Evolutionary conservation across 257 asterid genomes (phyloP), one percentile per base, ranked within the genome.

Genomic region (Lycium barbarum): DNA sequence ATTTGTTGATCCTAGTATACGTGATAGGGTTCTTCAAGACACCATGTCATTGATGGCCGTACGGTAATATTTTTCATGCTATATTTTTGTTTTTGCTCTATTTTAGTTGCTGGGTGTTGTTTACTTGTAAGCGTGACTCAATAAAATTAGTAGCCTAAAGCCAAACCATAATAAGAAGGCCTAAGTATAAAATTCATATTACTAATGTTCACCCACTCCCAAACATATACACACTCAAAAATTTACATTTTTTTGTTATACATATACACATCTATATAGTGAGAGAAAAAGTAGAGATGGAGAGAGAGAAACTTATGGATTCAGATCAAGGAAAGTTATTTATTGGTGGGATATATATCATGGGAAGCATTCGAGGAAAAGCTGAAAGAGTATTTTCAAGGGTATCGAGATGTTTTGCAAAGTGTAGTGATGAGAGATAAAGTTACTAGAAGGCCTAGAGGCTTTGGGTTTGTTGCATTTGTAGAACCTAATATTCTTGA

Each of bases 291-390:
- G 33, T 40, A 40, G 6, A 40, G 45, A 40, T 26, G 33, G 45
- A 5, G 45, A 40, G 47, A 72, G 45, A 40, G 33, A 80, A 40
- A 36, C 10, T 15, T 20, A 33, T 94, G 98, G 98, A 94, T 91
- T 93, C 98, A 54, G 97, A 94, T 92, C 96, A 93, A 72, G 98
- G 96, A 10, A 94, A 94, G 92, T 93, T 94, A 0, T 94, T 94
- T 81, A 90, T 94, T 20, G 97, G 98, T 15, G 98, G 98, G 85
- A 94, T 94, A 26, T 26, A 26, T 26, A 63, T 93, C 97, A 3
- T 93, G 98, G 98, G 97, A 94, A 80, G 93, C 97, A 3, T 36
- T 87, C 18, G 97, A 94, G 88, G 97, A 93, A 20, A 93, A 90
- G 86, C 92, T 94, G 83, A 91, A 83, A 85, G 98, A 94, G 72